phyloP scores from a whole-genome alignment of 139 green algal species.

The Asterochloris erici region DNA sequence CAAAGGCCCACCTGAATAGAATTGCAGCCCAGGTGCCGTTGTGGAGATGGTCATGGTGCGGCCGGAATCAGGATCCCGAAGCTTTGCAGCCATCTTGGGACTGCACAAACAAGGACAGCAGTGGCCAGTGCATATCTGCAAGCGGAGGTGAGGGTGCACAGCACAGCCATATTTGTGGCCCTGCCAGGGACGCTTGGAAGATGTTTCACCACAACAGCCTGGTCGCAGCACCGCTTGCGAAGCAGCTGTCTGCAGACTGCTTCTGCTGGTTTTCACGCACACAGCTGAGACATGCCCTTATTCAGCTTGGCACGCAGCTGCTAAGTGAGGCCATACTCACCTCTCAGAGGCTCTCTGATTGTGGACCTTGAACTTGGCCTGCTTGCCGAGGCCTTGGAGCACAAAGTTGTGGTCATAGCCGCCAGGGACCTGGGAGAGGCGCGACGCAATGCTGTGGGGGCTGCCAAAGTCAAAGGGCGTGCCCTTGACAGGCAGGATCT shows the following conservation, averaged over 20 bases:
- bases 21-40: constrained; percentile 81
- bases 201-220: too few relatives aligned
- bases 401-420: constrained; percentile 96
- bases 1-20: constrained; percentile 47
- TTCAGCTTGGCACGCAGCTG: too few relatives aligned
- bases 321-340: constrained; percentile 23
- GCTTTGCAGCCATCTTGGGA: constrained; percentile 60
- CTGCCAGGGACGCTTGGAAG: too few relatives aligned
- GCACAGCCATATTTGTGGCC: too few relatives aligned
- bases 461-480: constrained; percentile 78
- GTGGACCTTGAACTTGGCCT: constrained; percentile 44
- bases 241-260: background rate
- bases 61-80: constrained; percentile 57
- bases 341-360: constrained; percentile 40
- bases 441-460: constrained; percentile 41
- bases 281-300: background rate
- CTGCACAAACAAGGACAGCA: constrained; percentile 25
- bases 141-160: too few relatives aligned
- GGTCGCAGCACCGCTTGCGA: background rate
- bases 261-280: background rate
- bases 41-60: constrained; percentile 69
- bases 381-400: constrained; percentile 53
- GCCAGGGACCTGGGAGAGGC: constrained; percentile 45
- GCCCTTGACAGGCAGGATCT: constrained; percentile 63
- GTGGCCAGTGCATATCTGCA: too few relatives aligned